Base-by-base conservation (phyloP, 1,139 yeast species). In the Scheffersomyces lignicola region DNA sequence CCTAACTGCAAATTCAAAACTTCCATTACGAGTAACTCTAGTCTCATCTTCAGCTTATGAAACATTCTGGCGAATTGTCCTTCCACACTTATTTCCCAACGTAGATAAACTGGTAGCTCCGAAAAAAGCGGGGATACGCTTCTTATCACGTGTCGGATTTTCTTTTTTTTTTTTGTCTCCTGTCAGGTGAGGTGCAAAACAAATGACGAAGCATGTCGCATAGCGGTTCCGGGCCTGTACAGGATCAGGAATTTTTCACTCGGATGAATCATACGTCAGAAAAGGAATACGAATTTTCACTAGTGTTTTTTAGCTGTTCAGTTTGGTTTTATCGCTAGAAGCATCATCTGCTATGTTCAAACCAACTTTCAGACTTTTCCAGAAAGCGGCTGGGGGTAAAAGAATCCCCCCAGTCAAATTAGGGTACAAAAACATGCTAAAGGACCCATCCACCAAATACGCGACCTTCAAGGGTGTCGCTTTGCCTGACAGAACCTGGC, bases 401-500 rank as follows among this genome's bases (percentile, higher is more conserved):
- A 40, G 49, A 18, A 42, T 46, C 25, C 45, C 50, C 9, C 47
- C 52, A 7, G 47, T 45, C 14, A 39, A 41, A 36, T 40, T 44
- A 35, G 47, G 50, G 24, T 52, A 45, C 35, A 43, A 45, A 16
- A 53, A 53, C 39, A 69, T 70, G 73, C 57, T 70, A 32, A 53
- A 52, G 43, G 73, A 69, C 36, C 76, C 76, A 2, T 62, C 71
- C 14, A 48, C 42, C 26, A 70, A 70, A 43, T 70, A 70, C 44
- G 56, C 51, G 28, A 55, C 69, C 3, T 68, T 66, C 44, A 60
- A 62, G 28, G 62, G 64, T 7, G 56, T 70, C 21, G 41, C 60
- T 14, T 60, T 69, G 33, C 67, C 70, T 4, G 57, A 65, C 44
- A 56, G 76, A 45, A 58, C 58, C 18, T 70, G 76, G 76, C 76